Evolutionary conservation across 495 filamentous ascomycete species (phyloP).

Genomic region (Aeminium ludgeri): DNA sequence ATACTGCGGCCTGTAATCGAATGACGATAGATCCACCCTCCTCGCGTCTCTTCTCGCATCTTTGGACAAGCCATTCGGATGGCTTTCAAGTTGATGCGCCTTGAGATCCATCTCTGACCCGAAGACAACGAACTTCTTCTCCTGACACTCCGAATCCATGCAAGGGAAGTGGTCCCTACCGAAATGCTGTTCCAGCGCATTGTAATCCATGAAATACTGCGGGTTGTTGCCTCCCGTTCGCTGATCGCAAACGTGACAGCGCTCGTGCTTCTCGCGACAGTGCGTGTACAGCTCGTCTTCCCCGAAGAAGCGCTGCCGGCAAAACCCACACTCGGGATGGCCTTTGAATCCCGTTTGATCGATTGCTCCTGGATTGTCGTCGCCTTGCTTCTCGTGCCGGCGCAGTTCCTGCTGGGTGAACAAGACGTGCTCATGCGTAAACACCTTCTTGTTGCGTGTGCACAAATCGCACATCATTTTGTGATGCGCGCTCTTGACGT

Average conservation of each 20-base stretch:
- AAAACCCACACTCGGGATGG: slow-evolving; percentile 90
- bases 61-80: slow-evolving; percentile 64
- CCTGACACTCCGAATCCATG: slow-evolving; percentile 66
- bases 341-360: slow-evolving; percentile 95
- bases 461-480: slow-evolving; percentile 93
- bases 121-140: slow-evolving; percentile 98
- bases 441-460: slow-evolving; percentile 89
- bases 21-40: slow-evolving; percentile 68
- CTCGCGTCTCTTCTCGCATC: slow-evolving; percentile 72
- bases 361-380: slow-evolving; percentile 74
- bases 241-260: slow-evolving; percentile 87
- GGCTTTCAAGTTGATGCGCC: slow-evolving; percentile 61
- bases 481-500: slow-evolving; percentile 65
- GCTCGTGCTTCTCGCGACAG: slow-evolving; percentile 81
- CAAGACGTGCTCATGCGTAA: slow-evolving; percentile 94
- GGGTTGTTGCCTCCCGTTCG: slow-evolving; percentile 50
- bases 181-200: slow-evolving; percentile 70
- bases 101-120: slow-evolving; percentile 86
- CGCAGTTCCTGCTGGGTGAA: slow-evolving; percentile 66
- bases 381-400: slow-evolving; percentile 78
- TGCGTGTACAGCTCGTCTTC: slow-evolving; percentile 89
- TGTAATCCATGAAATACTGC: slow-evolving; percentile 79
- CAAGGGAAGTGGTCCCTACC: slow-evolving; percentile 76
- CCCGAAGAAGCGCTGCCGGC: slow-evolving; percentile 79
- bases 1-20: slow-evolving; percentile 61